Evolutionary conservation across 371 early-diverging fungal species (phyloP).

Genomic region (Circinella umbellata): DNA sequence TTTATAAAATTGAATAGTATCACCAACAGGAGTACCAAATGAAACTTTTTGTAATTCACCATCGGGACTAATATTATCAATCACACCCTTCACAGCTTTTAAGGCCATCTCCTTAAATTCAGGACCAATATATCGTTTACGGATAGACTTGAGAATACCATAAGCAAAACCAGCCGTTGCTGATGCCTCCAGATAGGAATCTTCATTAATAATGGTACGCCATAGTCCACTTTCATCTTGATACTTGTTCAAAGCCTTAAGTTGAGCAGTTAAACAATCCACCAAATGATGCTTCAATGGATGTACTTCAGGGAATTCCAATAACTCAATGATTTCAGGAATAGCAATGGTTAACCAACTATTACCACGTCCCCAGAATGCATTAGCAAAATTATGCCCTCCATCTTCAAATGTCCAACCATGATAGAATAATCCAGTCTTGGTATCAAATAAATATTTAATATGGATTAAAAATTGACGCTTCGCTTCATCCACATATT

Average conservation of each 20-base stretch:
- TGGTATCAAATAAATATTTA: conserved; percentile 26
- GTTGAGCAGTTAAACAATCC: conserved; percentile 23
- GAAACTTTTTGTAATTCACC: conserved; percentile 30
- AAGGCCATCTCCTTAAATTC: conserved; percentile 9
- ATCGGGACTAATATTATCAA: conserved; percentile 23
- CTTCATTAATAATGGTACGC: conserved; percentile 27
- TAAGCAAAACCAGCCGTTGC: conserved; percentile 34
- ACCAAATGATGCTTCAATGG: conserved; percentile 26
- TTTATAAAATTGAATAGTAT: conserved; percentile 28
- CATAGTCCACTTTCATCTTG: conserved; percentile 31
- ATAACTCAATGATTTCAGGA: conserved; percentile 31
- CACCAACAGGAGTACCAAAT: conserved; percentile 31
- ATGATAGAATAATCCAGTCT: conserved; percentile 29
- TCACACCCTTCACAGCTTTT: conserved; percentile 20
- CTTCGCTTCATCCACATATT: conserved; percentile 33
- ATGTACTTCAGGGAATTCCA: conserved; percentile 19
- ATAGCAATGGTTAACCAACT: conserved; percentile 36
- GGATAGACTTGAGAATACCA: conserved; percentile 30
- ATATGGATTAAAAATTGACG: conserved; percentile 31
- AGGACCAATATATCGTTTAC: conserved; percentile 22
- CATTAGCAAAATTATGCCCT: conserved; percentile 31
- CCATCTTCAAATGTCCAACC: conserved; percentile 31
- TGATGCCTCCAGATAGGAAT: conserved; percentile 28
- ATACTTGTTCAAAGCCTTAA: conserved; percentile 17
- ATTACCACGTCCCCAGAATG: conserved; percentile 33